Evolutionary conservation across 352 stramenopile genomes (phyloP), one percentile per base, ranked within the genome.

Genomic region (Phytophthora multivora): DNA sequence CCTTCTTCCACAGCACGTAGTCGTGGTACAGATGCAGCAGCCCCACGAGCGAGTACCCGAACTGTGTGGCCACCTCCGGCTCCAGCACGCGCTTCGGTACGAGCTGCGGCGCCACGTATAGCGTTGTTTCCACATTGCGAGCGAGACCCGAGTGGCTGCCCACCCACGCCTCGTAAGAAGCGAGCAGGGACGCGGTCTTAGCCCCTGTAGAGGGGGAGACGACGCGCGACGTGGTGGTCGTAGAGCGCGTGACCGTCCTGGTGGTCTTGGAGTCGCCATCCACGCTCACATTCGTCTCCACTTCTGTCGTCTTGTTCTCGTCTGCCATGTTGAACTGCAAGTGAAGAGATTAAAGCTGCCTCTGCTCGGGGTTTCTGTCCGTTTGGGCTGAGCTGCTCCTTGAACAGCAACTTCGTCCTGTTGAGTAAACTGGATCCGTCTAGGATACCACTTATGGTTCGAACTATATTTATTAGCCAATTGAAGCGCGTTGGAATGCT

Each of bases 1-100:
- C 49, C 13, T 76, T 70, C 71, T 89, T 90, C 77, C 82, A 90
- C 46, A 93, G 59, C 11, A 95, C 69, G 60, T 89, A 89, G 79
- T 95, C 86, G 51, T 95, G 86, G 63, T 90, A 93, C 58, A 93
- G 28, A 49, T 86, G 81, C 30, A 95, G 66, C 36, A 95, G 51
- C 0, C 84, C 84, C 45, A 90, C 83, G 30, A 93, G 55, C 41
- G 86, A 86, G 65, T 95, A 95, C 5, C 86, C 80, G n/a, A 70
- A 75, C 57, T 95, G 81, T 13, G 84, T 85, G 33, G 82, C 78
- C 19, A 92, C 59, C 45, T 93, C 83, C 0, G 79, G 83, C 26
- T 90, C 74, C 28, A 81, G 66, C 25, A 82, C 57, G 18, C 68
- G 70, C 71, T 88, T 89, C 65, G 86, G 86, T 4, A 93, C 80